Base-by-base conservation (phyloP, 2,329 filamentous ascomycete species). In the Apiospora phragmitis region DNA sequence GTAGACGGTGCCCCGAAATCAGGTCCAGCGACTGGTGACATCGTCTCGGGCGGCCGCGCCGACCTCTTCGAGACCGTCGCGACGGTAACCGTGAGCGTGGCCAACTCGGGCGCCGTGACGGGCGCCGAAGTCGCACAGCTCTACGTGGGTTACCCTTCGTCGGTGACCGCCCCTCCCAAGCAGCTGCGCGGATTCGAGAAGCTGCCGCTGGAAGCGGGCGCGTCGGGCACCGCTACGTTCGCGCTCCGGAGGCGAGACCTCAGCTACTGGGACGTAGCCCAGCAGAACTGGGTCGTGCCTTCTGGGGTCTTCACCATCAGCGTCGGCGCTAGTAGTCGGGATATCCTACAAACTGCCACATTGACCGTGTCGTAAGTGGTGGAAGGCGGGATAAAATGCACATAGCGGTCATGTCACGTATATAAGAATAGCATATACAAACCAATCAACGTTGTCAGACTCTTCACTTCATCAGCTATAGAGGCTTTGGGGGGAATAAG, bases 111-210 rank as follows among this genome's bases (percentile, higher is more conserved):
- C 12, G 75, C 73, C 0, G 73, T 86, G 0, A 43, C 78, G 79
- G 88, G 89, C 49, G 86, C 88, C 47, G 86, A 89, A 70, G 85
- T 91, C 0, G 81, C 85, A 0, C 89, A 91, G 79, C 77, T 89
- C 38, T 88, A 92, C 79, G 73, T 92, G 69, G 85, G 82, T 59
- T 73, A 83, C 75, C 87, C 91, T 1, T 90, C 72, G 24, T 69
- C 47, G 16, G 71, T 69, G 1, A 18, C 29, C 24, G 66, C 69
- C 41, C 67, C 82, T 4, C 85, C 85, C 65, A 80, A 81, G 72
- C 88, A 91, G 77, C 83, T 92, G 6, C 83, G 91, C 26, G 89
- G 90, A 5, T 92, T 92, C 74, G 85, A 86, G 71, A 92, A 92
- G 80, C 81, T 90, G 7, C 77, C 78, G 21, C 77, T 93, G 24